Evolutionary conservation across 352 stramenopile species (phyloP).

Genomic region (Phytophthora parvispora): DNA sequence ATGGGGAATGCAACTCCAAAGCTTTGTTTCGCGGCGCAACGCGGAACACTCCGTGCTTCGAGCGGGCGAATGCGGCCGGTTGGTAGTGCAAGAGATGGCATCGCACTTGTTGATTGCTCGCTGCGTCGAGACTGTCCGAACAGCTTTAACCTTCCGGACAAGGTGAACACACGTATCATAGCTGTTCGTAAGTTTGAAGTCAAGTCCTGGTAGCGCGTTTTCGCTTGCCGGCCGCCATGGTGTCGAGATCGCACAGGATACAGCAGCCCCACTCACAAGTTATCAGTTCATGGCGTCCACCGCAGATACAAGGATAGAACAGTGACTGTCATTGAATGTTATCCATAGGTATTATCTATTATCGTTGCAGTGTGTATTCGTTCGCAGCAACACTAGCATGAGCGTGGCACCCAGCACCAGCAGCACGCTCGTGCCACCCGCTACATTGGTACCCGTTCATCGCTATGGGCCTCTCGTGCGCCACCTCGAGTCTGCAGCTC

Average conservation of each 20-base stretch:
- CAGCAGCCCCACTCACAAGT: too few species aligned
- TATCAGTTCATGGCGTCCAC: too few species aligned
- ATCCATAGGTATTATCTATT: neutral
- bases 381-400: too few species aligned
- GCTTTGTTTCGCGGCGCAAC: neutral
- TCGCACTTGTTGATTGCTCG: neutral
- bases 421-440: neutral
- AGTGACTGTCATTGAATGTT: neutral
- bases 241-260: too few species aligned
- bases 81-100: too few species aligned
- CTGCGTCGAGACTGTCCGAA: too few species aligned
- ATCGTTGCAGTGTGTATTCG: neutral
- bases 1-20: neutral
- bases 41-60: neutral
- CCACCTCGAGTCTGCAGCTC: neutral
- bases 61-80: neutral
- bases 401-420: conserved; percentile 4
- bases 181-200: too few species aligned
- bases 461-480: neutral
- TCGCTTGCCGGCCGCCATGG: neutral
- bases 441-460: neutral
- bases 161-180: too few species aligned
- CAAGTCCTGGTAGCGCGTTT: too few species aligned
- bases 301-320: neutral
- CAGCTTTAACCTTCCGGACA: neutral